A percentile compares a stretch with the other conserved stretches of the same genome.
These are phyloP conservation scores for Penicillium decumbens DNA, from an alignment of 2,329 filamentous ascomycete genomes.

Conservation along the genomic window DNA sequence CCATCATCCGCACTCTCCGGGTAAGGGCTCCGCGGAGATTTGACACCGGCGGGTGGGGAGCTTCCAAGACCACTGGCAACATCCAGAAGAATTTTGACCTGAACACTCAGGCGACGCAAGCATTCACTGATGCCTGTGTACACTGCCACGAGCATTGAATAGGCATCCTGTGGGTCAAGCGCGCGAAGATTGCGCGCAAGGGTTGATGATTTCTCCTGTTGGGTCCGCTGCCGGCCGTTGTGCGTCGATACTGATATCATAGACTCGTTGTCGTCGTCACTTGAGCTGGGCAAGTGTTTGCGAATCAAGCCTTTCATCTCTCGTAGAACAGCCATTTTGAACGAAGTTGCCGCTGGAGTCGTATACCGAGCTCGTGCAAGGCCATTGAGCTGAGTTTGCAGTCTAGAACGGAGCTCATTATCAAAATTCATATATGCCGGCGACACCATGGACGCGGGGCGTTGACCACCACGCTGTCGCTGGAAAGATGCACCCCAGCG, in stretches of 20 bases:
- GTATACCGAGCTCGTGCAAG: constrained; percentile 78
- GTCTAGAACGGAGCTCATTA: constrained; percentile 63
- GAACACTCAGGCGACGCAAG: constrained; percentile 75
- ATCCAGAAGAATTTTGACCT: constrained; percentile 92
- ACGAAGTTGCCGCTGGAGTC: constrained; percentile 73
- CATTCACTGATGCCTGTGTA: constrained; percentile 88
- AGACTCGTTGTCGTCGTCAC: constrained; percentile 87
- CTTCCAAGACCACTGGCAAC: constrained; percentile 64
- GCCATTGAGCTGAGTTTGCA: constrained; percentile 69
- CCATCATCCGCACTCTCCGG: constrained; percentile 40
- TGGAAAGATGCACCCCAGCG: constrained; percentile 78
- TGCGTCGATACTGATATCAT: constrained; percentile 80
- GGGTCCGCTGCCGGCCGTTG: constrained; percentile 63
- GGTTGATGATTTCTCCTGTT: constrained; percentile 84
- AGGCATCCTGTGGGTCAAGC: constrained; percentile 76
- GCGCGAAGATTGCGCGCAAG: constrained; percentile 82
- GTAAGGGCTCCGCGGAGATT: constrained; percentile 48
- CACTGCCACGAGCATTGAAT: constrained; percentile 73
- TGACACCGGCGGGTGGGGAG: constrained; percentile 37
- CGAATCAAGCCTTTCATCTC: constrained; percentile 85
- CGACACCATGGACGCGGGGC: constrained; percentile 62
- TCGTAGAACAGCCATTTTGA: constrained; percentile 74
- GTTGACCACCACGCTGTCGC: constrained; percentile 63
- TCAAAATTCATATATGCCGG: constrained; percentile 75
- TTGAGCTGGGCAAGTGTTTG: constrained; percentile 81